Base-by-base conservation (phyloP, 495 filamentous ascomycete genomes). In the Penicillium atrosanguineum region DNA sequence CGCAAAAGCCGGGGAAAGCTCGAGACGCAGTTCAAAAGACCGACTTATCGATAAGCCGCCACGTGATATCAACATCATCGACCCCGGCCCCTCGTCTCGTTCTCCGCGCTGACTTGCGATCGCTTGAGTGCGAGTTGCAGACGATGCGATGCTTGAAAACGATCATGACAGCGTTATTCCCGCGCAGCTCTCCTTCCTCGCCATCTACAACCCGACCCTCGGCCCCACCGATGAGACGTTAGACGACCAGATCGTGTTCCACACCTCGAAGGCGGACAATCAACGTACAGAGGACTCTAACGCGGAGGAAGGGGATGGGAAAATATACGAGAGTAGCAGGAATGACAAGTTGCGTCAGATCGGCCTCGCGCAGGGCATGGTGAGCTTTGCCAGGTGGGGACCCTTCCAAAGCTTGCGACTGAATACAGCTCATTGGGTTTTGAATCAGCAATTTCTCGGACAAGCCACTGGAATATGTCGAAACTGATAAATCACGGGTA, bases 291-390 rank as follows among this genome's bases (percentile, higher is more conserved):
- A 73, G 58, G 67, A 74, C 60, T 64, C 66, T 52, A 36, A 75
- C 7, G 64, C 70, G 12, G 72, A 64, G 40, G 60, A 78, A 15
- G 82, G 87, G 36, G 76, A 84, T 49, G 77, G 76, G 39, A 88
- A 90, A 9, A 55, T 78, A 5, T 71, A 71, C 16, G 78, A 79
- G 38, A 82, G 88, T 59, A 79, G 88, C 47, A 80, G 78, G 53
- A 95, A 97, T 67, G 87, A 93, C 72, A 86, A 81, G 56, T 70
- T 97, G 62, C 82, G 95, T 55, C 90, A 95, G 73, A 89, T 98
- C 67, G 94, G 94, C n/a, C 81, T 98, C 57, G 95, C 94, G 47
- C 94, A 99, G 76, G 94, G 91, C 48, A 96, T 97, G 84, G 90
- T 96, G 52, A 87, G 87, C 69, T 97, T 99, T 72, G 88, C 89